Evolutionary conservation across 208 protist species (phyloP), one percentile per base, ranked within the genome.

Genomic region (Leishmania lainsoni): DNA sequence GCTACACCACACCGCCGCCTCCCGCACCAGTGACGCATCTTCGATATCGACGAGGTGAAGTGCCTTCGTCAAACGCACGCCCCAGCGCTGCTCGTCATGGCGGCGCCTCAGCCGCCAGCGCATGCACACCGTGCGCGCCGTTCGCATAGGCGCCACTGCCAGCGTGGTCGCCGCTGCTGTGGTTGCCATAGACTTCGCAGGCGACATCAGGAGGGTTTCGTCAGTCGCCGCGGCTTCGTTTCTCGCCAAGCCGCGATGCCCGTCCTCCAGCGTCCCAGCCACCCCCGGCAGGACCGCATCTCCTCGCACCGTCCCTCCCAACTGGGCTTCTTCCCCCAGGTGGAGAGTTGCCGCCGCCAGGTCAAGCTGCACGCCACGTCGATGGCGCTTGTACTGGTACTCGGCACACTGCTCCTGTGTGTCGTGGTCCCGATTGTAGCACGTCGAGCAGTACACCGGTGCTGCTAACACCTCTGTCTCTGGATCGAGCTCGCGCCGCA

Each of bases 371-470:
- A 83, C 77, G 6, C 77, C 63, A 1, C 83, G 78, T 3, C 76
- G 71, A 42, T 87, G 81, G 16, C 71, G 83, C 81, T 97, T 97
- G 76, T 87, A 90, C 14, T 90, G 88, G 78, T 91, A 96, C 87
- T 97, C 92, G 14, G 92, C 93, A 75, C 94, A 97, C 52, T 85
- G 71, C 54, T 94, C 90, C 52, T 88, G 77, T 22, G 70, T 79
- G 72, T 95, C 91, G 81, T 97, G 94, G 78, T 91, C 88, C 6
- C 88, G 81, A 75, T 89, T 94, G 70, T 89, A 97, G 79, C 94
- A 97, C 20, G 84, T 90, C 12, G 75, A 58, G 82, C 94, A 97
- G 89, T 91, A 97, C 49, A 81, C 78, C 48, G 88, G 80, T 0
- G 91, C 90, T 14, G 90, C 92, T 59, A 97, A 78, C 59, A 90